phyloP scores from a whole-genome alignment of 139 green algal species.

The Mesostigma viride region DNA sequence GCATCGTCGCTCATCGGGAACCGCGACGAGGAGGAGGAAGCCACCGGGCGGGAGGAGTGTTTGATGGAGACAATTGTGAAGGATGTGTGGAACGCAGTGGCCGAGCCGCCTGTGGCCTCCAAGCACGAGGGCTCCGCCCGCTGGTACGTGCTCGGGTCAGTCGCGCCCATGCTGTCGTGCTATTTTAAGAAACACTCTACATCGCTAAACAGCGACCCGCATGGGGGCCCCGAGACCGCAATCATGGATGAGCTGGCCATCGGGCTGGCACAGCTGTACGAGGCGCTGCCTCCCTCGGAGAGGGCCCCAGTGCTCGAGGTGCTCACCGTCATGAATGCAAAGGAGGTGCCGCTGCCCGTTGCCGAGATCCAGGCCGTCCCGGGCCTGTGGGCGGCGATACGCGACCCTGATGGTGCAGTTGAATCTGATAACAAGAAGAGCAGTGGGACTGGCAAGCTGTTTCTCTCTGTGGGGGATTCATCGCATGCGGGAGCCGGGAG shows the following conservation, averaged over 20 bases:
- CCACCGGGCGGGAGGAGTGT: not conserved
- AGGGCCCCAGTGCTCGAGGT: not conserved
- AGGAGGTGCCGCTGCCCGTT: not conserved
- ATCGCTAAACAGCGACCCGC: no score
- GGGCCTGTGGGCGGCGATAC: no score
- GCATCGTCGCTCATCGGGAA: not conserved
- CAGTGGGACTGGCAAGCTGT: no score
- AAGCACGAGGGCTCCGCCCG: not conserved
- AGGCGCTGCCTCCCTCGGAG: not conserved
- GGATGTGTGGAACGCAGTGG: not conserved
- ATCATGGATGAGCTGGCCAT: no score
- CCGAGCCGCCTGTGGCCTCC: not conserved
- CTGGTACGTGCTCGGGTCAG: not conserved
- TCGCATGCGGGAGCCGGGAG: no score
- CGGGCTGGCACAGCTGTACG: no score
- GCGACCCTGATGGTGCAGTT: no score
- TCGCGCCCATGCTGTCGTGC: not conserved
- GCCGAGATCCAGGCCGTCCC: not conserved
- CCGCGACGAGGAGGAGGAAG: not conserved
- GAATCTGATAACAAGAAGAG: no score
- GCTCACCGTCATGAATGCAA: not conserved
- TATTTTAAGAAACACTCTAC: slow-evolving; percentile 5
- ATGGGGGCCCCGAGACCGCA: no score
- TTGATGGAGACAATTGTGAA: not conserved
- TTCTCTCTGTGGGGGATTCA: no score